Base-by-base conservation (phyloP, 2,329 filamentous ascomycete species). In the Fusarium sp. region DNA sequence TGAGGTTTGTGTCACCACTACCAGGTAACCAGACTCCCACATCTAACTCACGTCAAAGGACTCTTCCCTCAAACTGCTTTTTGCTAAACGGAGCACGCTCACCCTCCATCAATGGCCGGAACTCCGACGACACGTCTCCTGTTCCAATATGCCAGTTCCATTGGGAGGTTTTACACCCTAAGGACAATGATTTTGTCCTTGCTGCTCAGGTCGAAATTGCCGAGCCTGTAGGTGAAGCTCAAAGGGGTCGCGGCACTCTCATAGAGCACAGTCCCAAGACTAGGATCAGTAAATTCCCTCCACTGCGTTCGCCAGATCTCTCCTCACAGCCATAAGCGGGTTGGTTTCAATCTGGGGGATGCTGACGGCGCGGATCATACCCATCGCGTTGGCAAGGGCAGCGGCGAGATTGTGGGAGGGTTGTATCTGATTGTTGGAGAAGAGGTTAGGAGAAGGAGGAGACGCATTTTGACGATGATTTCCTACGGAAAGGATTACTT, bases 301-400 rank as follows among this genome's bases (percentile, higher is more conserved):
- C 68, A 69, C 20, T 59, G 44, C 2, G 66, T 71, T 11, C 63
- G 66, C 66, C 70, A 72, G 10, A 60, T 58, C 57, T 6, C 18
- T 20, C 18, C 18, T 20, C 3, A 20, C 18, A 20, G 3, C 18
- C 18, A 20, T 20, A 20, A 20, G 18, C 18, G 18, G 18, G 18
- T 20, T 20, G 18, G 18, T 20, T 20, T 20, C 18, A 20, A 56
- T 10, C 55, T 64, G 58, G 14, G 69, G 68, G 20, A 44, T 60
- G 48, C 66, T 69, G 31, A 72, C 55, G 33, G 54, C 55, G 24
- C 68, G 62, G 46, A 72, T 65, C 70, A 71, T 71, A 31, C 63
- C 66, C 13, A 63, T 63, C 10, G 48, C 49, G 45, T 54, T 57
- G 36, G 53, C 52, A 11, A 69, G n/a, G 33, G 69, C 68, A 5